Percentiles rank a stretch among this genome's conserved stretches.
These are phyloP conservation scores for Cercophora newfieldiana DNA, from an alignment of 495 filamentous ascomycete genomes.

Conservation along the genomic window DNA sequence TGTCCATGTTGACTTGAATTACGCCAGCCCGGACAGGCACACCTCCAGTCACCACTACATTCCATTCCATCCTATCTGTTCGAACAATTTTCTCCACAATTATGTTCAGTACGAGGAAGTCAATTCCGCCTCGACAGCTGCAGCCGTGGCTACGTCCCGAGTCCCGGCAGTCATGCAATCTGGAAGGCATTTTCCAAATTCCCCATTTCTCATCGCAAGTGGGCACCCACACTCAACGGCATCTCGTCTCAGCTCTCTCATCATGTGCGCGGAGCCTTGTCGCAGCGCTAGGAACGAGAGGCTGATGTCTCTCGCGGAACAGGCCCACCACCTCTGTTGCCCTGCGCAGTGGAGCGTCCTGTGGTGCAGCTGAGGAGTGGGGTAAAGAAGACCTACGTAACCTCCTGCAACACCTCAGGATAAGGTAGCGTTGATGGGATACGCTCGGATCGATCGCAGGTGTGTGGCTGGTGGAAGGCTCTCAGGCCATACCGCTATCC, in stretches of 20 bases:
- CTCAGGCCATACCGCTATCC: neutral
- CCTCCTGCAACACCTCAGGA: no score
- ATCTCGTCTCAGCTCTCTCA: neutral
- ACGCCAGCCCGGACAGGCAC: constrained; percentile 1
- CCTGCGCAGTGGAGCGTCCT: neutral
- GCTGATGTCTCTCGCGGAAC: neutral
- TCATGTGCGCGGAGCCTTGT: neutral
- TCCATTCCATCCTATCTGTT: neutral
- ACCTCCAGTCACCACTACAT: neutral
- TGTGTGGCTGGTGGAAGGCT: no score
- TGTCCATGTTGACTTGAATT: constrained; percentile 10
- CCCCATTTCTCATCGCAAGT: neutral
- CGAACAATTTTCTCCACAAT: neutral
- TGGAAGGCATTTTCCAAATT: neutral
- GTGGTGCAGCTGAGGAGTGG: neutral
- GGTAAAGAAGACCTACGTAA: neutral
- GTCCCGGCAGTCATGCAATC: neutral
- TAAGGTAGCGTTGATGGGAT: no score
- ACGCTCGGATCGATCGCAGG: neutral
- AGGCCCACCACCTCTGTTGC: neutral
- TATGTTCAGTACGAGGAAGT: neutral
- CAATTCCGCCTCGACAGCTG: neutral
- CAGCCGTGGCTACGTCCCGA: neutral
- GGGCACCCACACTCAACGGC: neutral
- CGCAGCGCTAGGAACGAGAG: neutral